Evolutionary conservation across 2,329 filamentous ascomycete species (phyloP).

Genomic region (Pseudopithomyces chartarum): DNA sequence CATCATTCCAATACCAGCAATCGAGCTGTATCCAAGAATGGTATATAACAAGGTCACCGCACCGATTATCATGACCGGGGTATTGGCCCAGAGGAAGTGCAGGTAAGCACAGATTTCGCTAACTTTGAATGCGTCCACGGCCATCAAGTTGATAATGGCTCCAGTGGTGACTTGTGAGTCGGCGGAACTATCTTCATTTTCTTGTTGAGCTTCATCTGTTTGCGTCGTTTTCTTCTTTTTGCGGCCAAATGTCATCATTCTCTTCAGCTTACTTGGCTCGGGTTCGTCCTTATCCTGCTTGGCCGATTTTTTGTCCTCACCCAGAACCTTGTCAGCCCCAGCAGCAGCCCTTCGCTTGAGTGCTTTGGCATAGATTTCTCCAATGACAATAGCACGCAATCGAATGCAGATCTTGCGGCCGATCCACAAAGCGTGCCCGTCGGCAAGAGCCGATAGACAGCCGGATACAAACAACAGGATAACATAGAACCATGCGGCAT

Average conservation of each 20-base stretch:
- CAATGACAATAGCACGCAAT: slow-evolving; percentile 91
- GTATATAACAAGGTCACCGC: slow-evolving; percentile 83
- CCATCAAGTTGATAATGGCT: slow-evolving; percentile 99
- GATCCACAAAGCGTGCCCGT: slow-evolving; percentile 88
- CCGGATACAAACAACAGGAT: slow-evolving; percentile 86
- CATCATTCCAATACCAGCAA: slow-evolving; percentile 93
- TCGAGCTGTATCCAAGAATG: slow-evolving; percentile 89
- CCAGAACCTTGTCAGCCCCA: slow-evolving; percentile 72
- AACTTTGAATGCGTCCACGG: slow-evolving; percentile 98
- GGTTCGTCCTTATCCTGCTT: slow-evolving; percentile 49
- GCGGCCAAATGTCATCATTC: slow-evolving; percentile 61
- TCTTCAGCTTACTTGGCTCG: slow-evolving; percentile 50
- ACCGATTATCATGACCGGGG: slow-evolving; percentile 84
- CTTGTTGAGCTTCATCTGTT: slow-evolving; percentile 39
- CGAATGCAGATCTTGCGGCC: slow-evolving; percentile 94
- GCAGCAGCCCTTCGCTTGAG: slow-evolving; percentile 87
- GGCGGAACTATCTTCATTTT: slow-evolving; percentile 35
- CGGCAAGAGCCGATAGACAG: slow-evolving; percentile 77
- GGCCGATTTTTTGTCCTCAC: slow-evolving; percentile 53
- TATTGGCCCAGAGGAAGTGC: slow-evolving; percentile 92
- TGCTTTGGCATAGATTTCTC: slow-evolving; percentile 96
- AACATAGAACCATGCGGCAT: slow-evolving; percentile 95
- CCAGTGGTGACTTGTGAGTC: slow-evolving; percentile 88
- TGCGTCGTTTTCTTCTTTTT: slow-evolving; percentile 58
- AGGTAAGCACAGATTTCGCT: slow-evolving; percentile 93